phyloP scores from a whole-genome alignment of 73 alveolate genomes.

The Stentor roeselii region DNA sequence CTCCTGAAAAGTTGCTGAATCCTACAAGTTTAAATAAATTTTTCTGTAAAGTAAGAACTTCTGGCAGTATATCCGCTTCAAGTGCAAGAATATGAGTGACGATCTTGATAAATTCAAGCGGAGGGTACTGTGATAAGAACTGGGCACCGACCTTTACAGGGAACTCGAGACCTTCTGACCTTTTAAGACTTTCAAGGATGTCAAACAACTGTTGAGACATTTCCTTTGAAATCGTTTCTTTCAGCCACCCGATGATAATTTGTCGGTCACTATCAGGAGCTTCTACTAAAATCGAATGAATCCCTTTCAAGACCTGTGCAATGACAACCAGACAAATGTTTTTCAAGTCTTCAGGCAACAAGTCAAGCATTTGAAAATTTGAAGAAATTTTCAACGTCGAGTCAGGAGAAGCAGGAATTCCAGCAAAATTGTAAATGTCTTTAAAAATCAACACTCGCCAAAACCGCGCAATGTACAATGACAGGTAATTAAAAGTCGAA shows the following conservation, averaged over 20 bases:
- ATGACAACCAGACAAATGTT: conserved; percentile 49
- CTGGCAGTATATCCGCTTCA: conserved; percentile 63
- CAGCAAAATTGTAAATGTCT: conserved; percentile 80
- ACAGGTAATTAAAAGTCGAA: conserved; percentile 59
- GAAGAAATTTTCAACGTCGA: conserved; percentile 28
- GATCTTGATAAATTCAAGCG: conserved; percentile 60
- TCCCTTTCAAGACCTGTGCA: conserved; percentile 31
- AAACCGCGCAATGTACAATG: conserved; percentile 60
- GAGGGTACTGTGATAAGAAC: conserved; percentile 52
- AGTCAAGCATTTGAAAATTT: conserved; percentile 48
- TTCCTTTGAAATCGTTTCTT: background rate
- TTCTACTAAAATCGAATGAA: background rate
- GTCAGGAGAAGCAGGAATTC: conserved; percentile 52
- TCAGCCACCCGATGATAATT: background rate
- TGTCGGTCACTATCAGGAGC: background rate
- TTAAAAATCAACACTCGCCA: conserved; percentile 78
- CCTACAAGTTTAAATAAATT: conserved; percentile 68
- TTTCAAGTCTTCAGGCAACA: conserved; percentile 53
- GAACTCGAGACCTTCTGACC: conserved; percentile 65
- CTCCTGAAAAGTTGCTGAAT: conserved; percentile 69
- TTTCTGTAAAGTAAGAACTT: conserved; percentile 57
- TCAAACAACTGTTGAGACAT: background rate
- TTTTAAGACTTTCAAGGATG: conserved; percentile 19
- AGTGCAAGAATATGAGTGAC: conserved; percentile 72
- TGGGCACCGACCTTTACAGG: conserved; percentile 77